Evolutionary conservation across 2,329 filamentous ascomycete genomes (phyloP).

Genomic region (Botrytis fragariae): DNA sequence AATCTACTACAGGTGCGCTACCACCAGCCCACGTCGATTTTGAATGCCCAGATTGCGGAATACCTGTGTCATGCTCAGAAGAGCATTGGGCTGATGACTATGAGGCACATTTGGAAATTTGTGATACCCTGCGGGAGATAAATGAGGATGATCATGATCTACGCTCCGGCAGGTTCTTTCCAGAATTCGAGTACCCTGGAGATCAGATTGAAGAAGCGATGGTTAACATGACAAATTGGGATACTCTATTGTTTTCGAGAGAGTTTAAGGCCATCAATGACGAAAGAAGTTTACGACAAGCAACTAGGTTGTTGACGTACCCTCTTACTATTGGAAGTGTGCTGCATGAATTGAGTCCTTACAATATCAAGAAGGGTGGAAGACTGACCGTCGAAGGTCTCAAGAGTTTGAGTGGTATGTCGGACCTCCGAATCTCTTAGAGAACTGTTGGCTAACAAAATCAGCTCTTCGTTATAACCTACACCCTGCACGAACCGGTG

Average conservation of each 20-base stretch:
- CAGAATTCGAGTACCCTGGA: conserved; percentile 88
- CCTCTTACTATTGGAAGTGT: conserved; percentile 89
- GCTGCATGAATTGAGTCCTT: conserved; percentile 91
- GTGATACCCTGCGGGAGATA: conserved; percentile 85
- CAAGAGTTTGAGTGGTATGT: conserved; percentile 87
- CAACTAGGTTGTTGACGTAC: conserved; percentile 89
- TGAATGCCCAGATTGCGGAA: conserved; percentile 93
- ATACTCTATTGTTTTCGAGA: conserved; percentile 90
- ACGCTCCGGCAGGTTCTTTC: conserved; percentile 84
- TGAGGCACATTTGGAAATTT: conserved; percentile 86
- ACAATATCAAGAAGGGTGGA: conserved; percentile 71
- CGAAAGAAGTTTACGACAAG: conserved; percentile 87
- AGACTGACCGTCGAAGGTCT: conserved; percentile 83
- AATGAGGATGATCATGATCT: conserved; percentile 98
- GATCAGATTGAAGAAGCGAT: conserved; percentile 88
- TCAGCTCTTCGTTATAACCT: conserved; percentile 87
- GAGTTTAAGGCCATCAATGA: conserved; percentile 90
- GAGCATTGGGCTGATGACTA: conserved; percentile 97
- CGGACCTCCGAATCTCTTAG: not conserved
- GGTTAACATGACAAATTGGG: conserved; percentile 98
- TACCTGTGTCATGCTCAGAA: conserved; percentile 90
- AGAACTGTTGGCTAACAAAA: conserved; percentile 7
- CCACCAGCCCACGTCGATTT: conserved; percentile 83
- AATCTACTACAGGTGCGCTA: conserved; percentile 52
- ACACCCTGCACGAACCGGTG: conserved; percentile 80